Evolutionary conservation across 208 protist species (phyloP).

Genomic region (Leishmania tropica): DNA sequence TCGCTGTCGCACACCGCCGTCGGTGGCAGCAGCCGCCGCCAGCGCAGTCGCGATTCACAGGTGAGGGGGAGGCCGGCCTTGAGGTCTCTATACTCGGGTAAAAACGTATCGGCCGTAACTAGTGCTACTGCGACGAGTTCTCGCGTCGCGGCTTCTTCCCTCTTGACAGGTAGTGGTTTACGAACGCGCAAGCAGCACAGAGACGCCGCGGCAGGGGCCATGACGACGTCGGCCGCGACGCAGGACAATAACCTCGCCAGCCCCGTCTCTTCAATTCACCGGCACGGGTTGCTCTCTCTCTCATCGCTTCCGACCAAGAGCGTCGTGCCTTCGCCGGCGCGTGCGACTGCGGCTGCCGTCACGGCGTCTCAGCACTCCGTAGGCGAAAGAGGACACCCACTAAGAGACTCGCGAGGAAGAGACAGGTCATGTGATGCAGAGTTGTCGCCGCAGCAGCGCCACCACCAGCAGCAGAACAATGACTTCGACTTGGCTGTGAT

Average conservation of each 20-base stretch:
- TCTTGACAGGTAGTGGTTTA: no score
- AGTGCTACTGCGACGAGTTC: background rate
- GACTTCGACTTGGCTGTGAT: background rate
- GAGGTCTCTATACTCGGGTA: background rate
- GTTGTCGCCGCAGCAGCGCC: background rate
- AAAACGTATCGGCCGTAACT: background rate
- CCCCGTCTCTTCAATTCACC: background rate
- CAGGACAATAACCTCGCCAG: background rate
- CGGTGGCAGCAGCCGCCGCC: background rate
- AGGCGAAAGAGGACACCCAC: background rate
- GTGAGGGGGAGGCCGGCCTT: background rate
- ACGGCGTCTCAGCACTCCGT: background rate
- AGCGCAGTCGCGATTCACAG: background rate
- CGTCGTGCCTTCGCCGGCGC: background rate
- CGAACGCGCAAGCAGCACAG: background rate
- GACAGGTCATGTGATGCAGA: background rate
- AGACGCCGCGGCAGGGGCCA: background rate
- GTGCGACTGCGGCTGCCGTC: background rate
- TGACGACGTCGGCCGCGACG: background rate
- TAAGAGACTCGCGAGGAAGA: background rate
- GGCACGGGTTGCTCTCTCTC: background rate
- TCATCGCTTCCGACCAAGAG: background rate
- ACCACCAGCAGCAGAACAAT: background rate
- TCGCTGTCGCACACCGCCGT: background rate
- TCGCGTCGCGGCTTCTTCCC: background rate